These are phyloP conservation scores for Trypanosoma platydactyli DNA, from an alignment of 208 protist species.

Conservation along the genomic window DNA sequence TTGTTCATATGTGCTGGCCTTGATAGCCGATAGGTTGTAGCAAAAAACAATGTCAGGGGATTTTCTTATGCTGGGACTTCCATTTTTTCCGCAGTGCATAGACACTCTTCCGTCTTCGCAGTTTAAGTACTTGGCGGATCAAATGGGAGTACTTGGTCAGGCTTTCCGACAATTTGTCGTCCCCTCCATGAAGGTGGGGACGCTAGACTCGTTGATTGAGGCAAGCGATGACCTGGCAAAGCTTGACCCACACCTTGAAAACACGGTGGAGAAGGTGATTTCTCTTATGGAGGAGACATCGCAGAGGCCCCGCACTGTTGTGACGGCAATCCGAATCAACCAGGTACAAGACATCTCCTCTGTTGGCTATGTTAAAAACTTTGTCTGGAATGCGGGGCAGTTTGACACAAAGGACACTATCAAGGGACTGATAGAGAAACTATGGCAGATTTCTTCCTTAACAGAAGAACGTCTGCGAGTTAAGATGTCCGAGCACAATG, in stretches of 20 bases:
- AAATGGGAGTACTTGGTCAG: constrained; percentile 70
- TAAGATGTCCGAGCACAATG: constrained; percentile 86
- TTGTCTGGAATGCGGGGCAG: constrained; percentile 80
- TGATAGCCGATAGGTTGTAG: background rate
- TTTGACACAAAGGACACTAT: constrained; percentile 87
- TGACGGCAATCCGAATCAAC: constrained; percentile 84
- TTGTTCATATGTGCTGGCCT: too few species aligned
- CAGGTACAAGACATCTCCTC: constrained; percentile 85
- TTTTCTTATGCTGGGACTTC: constrained; percentile 80
- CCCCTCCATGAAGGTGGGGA: constrained; percentile 80
- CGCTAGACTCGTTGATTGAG: constrained; percentile 89
- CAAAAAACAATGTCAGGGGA: constrained; percentile 64
- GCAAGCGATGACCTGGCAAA: constrained; percentile 87
- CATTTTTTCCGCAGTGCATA: constrained; percentile 64
- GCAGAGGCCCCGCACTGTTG: constrained; percentile 64
- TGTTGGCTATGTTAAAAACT: constrained; percentile 84
- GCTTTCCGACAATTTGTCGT: constrained; percentile 78
- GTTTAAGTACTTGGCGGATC: constrained; percentile 64
- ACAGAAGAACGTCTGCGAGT: constrained; percentile 79
- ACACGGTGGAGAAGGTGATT: constrained; percentile 76
- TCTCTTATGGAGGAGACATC: constrained; percentile 81
- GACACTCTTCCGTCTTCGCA: constrained; percentile 69
- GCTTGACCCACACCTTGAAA: constrained; percentile 76
- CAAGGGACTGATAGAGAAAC: constrained; percentile 70
- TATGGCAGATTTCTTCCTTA: constrained; percentile 59